Base-by-base conservation (phyloP, 768 basidiomycete genomes). In the Tricholomella constricta region DNA sequence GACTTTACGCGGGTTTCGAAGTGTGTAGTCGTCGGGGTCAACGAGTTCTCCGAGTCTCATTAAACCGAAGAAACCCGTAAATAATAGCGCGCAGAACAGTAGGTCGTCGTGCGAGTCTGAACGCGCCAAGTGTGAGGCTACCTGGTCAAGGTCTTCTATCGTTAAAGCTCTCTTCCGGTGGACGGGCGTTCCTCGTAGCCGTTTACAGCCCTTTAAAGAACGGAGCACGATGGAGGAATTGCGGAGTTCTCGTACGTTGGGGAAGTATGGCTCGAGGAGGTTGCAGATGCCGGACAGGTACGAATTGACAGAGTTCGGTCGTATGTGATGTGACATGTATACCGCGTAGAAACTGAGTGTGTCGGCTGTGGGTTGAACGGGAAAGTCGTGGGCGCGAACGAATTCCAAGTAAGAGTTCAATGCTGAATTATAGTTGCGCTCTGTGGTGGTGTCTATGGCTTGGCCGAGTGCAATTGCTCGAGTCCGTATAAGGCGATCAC, bases 201-300 rank as follows among this genome's bases (percentile, higher is more conserved):
- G 36, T 5, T 6, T 6, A 15, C 36, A 38, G 6, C 41, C 20
- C 2, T 14, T 5, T 0, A 51, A 22, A 3, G 49, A 42, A 8
- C 35, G 17, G n/a, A 17, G n/a, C 2, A 51, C 41, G 1, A 51
- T 3, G 0, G 40, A 2, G n/a, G 38, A 44, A 3, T 29, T 35
- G 15, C 66, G 61, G 4, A 29, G 38, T 1, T 2, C 2, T 12
- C 64, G 60, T 2, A 73, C 63, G 6, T 58, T 5, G 1, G 73
- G 72, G 48, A 61, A 76, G 9, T 58, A 55, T 0, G 60, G 6
- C 43, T 74, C 69, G 1, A 77, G 65, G 17, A 66, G 53, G 26
- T 65, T 67, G 51, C 68, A 68, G 17, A 74, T 72, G 10, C 75
- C 73, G 4, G 72, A 72, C 0, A 78, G 60, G 53, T 78, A n/a